phyloP scores from a whole-genome alignment of 139 green algal genomes.

The Chlamydomonas schloesseri region DNA sequence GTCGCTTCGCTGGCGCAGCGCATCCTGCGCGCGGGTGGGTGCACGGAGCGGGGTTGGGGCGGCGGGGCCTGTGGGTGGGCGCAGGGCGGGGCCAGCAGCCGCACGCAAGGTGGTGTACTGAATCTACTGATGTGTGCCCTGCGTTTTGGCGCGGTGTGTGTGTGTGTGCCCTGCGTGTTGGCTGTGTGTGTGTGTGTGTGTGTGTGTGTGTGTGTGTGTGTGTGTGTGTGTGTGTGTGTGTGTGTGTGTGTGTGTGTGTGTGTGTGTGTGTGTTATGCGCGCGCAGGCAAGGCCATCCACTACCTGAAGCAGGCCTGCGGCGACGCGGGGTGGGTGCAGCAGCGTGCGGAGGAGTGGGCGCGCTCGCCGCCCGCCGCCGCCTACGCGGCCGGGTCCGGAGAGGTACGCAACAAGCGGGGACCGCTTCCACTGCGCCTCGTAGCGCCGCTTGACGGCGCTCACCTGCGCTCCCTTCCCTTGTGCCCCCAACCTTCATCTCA shows the following conservation, averaged over 20 bases:
- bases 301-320: slow-evolving; percentile 87
- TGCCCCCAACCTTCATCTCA: too few species aligned
- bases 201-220: not conserved
- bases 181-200: not conserved
- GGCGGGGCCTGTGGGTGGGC: too few species aligned
- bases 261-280: too few species aligned
- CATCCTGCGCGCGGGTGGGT: slow-evolving; percentile 75
- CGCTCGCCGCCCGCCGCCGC: slow-evolving; percentile 33
- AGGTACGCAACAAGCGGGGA: too few species aligned
- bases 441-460: too few species aligned
- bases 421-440: too few species aligned
- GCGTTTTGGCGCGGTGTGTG: too few species aligned
- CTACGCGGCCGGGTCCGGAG: not conserved
- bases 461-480: too few species aligned
- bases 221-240: not conserved
- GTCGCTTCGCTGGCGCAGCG: slow-evolving; percentile 67
- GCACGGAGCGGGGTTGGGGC: too few species aligned
- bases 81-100: too few species aligned
- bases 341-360: slow-evolving; percentile 51
- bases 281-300: slow-evolving; percentile 90
- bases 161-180: not conserved
- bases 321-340: slow-evolving; percentile 80
- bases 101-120: too few species aligned
- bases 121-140: too few species aligned
- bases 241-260: not conserved